phyloP scores from a whole-genome alignment of 129 eudicot genomes.

The Solidago caesia region DNA sequence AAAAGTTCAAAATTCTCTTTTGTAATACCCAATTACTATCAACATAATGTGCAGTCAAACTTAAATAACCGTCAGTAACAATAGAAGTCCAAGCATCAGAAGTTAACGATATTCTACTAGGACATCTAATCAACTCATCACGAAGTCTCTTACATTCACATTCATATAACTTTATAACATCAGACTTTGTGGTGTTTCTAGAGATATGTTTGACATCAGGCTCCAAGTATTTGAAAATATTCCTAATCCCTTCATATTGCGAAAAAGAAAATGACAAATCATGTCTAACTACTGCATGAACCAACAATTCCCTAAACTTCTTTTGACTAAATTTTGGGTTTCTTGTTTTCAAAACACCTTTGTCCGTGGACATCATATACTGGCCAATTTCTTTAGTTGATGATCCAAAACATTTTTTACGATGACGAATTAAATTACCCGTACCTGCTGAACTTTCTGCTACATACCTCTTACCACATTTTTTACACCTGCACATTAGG shows the following conservation, averaged over 20 bases:
- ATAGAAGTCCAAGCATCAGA: constrained; percentile 21
- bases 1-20: too few species aligned
- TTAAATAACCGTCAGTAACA: constrained; percentile 15
- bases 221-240: neutral
- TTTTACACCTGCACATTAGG: too few species aligned
- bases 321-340: neutral
- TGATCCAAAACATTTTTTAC: too few species aligned
- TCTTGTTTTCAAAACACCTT: neutral
- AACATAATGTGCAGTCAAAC: too few species aligned
- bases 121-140: neutral
- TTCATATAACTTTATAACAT: neutral
- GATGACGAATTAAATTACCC: too few species aligned
- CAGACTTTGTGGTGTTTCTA: neutral
- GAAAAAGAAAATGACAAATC: neutral
- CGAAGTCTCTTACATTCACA: neutral
- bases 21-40: too few species aligned
- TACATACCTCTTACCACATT: too few species aligned
- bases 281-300: constrained; percentile 8
- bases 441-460: too few species aligned
- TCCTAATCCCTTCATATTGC: constrained; percentile 10
- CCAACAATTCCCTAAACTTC: constrained; percentile 12
- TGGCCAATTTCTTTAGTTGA: too few species aligned
- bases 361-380: neutral
- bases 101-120: constrained; percentile 8
- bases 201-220: neutral